phyloP scores from a whole-genome alignment of 441 rosid species.

The Dalechampia spathulata region DNA sequence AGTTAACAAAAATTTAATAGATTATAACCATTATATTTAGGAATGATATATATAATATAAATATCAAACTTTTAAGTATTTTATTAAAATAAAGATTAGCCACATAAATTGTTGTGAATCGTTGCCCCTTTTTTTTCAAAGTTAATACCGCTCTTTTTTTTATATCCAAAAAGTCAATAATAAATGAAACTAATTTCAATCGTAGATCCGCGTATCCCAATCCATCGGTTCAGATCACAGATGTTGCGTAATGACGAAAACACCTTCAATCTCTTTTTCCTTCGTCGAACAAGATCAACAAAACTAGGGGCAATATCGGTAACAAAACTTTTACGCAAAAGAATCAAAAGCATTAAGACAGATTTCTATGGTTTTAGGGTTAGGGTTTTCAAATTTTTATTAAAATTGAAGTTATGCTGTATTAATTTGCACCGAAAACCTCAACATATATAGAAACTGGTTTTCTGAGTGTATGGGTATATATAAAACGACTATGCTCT shows the following conservation, averaged over 20 bases:
- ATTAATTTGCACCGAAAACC: not conserved
- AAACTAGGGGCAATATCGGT: constrained; percentile 4
- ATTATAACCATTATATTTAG: no score
- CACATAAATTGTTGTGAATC: no score
- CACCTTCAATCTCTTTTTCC: not conserved
- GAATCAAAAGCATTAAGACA: not conserved
- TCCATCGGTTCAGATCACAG: not conserved
- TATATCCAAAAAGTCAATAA: no score
- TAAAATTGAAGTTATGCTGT: not conserved
- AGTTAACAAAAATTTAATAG: no score
- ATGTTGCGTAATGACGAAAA: not conserved
- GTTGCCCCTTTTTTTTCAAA: no score
- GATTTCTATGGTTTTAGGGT: constrained; percentile 16
- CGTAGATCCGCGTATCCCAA: not conserved
- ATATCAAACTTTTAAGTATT: no score
- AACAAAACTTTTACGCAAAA: not conserved
- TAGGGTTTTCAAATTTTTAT: constrained; percentile 20
- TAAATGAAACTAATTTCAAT: no score
- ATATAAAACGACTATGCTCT: no score
- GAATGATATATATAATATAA: no score
- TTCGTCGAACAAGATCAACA: not conserved
- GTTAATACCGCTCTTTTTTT: no score
- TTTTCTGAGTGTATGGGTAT: no score
- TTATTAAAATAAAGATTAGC: no score
- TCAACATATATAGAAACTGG: not conserved